A percentile compares a stretch with the other conserved stretches of the same genome.
These are phyloP conservation scores for Trametes punicea DNA, from an alignment of 768 basidiomycete genomes.

Conservation along the genomic window DNA sequence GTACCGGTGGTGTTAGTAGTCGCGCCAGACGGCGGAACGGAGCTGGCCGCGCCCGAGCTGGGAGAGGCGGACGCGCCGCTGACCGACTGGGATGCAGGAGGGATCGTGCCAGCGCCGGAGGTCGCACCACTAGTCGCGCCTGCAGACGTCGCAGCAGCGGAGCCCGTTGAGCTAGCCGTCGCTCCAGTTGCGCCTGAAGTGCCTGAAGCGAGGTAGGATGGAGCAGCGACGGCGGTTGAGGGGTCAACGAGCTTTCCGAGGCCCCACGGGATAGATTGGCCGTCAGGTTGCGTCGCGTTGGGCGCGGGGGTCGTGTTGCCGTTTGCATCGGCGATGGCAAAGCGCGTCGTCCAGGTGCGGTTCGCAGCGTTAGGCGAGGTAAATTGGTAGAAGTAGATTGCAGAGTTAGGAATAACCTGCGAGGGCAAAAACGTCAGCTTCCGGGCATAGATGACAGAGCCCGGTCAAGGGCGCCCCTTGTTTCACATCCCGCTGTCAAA, in stretches of 20 bases:
- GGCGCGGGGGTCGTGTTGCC: slow-evolving; percentile 47
- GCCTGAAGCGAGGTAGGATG: slow-evolving; percentile 13
- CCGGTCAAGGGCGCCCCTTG: background rate
- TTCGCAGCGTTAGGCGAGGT: slow-evolving; percentile 39
- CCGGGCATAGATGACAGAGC: background rate
- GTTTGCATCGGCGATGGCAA: slow-evolving; percentile 57
- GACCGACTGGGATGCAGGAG: background rate
- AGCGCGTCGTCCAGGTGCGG: slow-evolving; percentile 69
- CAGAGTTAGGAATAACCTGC: slow-evolving; percentile 59
- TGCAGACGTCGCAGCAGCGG: background rate
- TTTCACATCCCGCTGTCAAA: background rate
- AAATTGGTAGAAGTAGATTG: slow-evolving; percentile 84
- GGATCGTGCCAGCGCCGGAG: slow-evolving; percentile 3
- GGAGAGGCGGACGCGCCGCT: background rate
- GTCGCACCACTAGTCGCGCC: slow-evolving; percentile 3
- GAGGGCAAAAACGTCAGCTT: background rate
- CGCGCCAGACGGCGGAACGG: slow-evolving; percentile 2
- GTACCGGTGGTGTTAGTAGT: background rate
- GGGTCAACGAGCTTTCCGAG: slow-evolving; percentile 50
- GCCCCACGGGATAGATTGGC: slow-evolving; percentile 59
- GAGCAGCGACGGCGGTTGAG: slow-evolving; percentile 32
- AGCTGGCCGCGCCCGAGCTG: background rate
- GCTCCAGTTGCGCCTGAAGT: slow-evolving; percentile 7
- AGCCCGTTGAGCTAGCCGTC: background rate
- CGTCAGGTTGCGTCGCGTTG: slow-evolving; percentile 49